phyloP scores from a whole-genome alignment of 2,329 filamentous ascomycete genomes.

The Aspergillus pseudoterreus region DNA sequence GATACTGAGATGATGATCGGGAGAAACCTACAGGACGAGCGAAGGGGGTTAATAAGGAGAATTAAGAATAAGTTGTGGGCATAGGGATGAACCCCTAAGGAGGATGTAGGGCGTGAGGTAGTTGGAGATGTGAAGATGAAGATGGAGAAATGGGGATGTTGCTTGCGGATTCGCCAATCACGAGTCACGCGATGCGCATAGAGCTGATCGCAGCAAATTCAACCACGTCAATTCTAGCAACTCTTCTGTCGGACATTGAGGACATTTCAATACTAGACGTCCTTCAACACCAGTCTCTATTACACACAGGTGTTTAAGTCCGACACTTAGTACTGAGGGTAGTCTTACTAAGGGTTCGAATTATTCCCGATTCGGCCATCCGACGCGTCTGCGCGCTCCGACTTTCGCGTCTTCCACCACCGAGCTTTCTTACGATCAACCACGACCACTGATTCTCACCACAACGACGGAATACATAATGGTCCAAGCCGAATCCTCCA shows the following conservation, averaged over 20 bases:
- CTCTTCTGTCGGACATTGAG: too few relatives aligned
- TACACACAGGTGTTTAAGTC: too few relatives aligned
- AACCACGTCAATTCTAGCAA: too few relatives aligned
- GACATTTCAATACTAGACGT: too few relatives aligned
- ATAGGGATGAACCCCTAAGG: neutral
- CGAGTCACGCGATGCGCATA: neutral
- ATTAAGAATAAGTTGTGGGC: neutral
- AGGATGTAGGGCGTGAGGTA: neutral
- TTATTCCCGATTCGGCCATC: conserved; percentile 6
- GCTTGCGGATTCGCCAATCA: neutral
- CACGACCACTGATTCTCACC: neutral
- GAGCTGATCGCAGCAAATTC: neutral
- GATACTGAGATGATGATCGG: too few relatives aligned
- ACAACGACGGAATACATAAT: conserved; percentile 18
- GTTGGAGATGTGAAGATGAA: neutral
- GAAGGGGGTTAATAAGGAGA: neutral
- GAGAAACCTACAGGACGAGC: too few relatives aligned
- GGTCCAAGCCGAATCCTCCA: conserved; percentile 47
- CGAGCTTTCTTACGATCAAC: neutral
- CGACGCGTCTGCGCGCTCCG: conserved; percentile 22
- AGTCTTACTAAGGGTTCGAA: neutral
- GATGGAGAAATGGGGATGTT: neutral
- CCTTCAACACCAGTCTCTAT: too few relatives aligned
- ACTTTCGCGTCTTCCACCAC: conserved; percentile 24
- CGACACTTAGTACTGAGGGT: too few relatives aligned